phyloP scores from a whole-genome alignment of 768 basidiomycete species.

The Tricholoma bakamatsutake region DNA sequence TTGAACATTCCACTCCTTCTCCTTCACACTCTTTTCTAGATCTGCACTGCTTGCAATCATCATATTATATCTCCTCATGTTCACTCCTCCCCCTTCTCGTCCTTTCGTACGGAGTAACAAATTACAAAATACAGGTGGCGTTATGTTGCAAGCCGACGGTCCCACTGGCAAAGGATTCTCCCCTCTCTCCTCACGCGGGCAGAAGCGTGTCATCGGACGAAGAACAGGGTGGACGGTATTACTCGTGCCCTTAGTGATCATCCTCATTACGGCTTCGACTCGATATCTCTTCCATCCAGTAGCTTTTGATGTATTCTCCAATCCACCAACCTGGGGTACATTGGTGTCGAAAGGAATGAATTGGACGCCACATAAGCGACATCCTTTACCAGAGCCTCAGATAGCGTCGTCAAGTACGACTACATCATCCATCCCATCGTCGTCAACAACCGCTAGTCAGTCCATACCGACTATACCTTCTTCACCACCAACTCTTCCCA shows the following conservation, averaged over 20 bases:
- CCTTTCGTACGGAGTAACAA: background rate
- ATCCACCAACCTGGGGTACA: constrained; percentile 21
- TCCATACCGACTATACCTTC: constrained; percentile 45
- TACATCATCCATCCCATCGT: constrained; percentile 13
- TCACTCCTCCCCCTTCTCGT: constrained; percentile 23
- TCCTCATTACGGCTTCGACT: constrained; percentile 48
- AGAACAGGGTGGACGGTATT: constrained; percentile 46
- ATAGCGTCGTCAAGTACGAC: constrained; percentile 7
- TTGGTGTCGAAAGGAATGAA: constrained; percentile 22
- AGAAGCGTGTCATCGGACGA: constrained; percentile 40
- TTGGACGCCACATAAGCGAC: constrained; percentile 40
- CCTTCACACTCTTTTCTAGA: background rate
- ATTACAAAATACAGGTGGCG: background rate
- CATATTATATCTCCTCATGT: constrained; percentile 25
- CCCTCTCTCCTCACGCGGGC: background rate
- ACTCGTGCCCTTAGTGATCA: constrained; percentile 48
- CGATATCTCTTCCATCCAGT: constrained; percentile 46
- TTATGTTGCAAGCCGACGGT: background rate
- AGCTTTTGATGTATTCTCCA: constrained; percentile 36
- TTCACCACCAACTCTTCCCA: constrained; percentile 49
- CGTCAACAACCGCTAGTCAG: constrained; percentile 19
- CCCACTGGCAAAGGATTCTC: background rate
- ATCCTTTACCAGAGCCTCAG: constrained; percentile 23
- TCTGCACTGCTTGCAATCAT: background rate
- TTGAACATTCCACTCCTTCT: constrained; percentile 1